These are phyloP conservation scores for Puccinia novopanici DNA, from an alignment of 1,284 basidiomycete species.

Conservation along the genomic window DNA sequence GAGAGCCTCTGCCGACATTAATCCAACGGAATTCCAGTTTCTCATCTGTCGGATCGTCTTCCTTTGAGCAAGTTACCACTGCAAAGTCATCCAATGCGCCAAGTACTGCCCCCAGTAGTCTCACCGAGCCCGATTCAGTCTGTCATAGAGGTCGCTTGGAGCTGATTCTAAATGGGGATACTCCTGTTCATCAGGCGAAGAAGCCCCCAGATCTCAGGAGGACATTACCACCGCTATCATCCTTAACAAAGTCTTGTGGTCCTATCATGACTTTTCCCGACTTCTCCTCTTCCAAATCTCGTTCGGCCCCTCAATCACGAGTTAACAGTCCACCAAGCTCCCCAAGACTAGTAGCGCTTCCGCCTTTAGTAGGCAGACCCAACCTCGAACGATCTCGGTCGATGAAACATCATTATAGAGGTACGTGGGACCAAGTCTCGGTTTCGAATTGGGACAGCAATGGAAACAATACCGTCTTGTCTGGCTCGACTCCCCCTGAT, in stretches of 20 bases:
- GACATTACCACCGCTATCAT: constrained; percentile 44
- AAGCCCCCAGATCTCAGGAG: neutral
- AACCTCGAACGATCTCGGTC: constrained; percentile 19
- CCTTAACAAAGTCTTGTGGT: constrained; percentile 13
- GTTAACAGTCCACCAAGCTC: constrained; percentile 48
- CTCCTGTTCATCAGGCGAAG: neutral
- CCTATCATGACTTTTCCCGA: constrained; percentile 35
- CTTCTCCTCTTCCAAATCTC: constrained; percentile 26
- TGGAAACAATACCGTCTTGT: neutral
- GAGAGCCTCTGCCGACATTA: neutral
- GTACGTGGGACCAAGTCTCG: neutral
- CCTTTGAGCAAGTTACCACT: neutral
- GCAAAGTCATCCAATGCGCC: neutral
- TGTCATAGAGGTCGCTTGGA: constrained; percentile 30
- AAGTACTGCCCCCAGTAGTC: constrained; percentile 25
- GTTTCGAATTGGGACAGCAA: neutral
- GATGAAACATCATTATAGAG: constrained; percentile 8
- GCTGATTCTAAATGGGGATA: constrained; percentile 43
- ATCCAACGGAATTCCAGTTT: constrained; percentile 21
- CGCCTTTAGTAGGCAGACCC: constrained; percentile 2
- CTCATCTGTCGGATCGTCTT: constrained; percentile 26
- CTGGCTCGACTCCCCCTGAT: neutral
- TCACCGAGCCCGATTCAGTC: constrained; percentile 5
- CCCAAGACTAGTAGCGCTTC: neutral
- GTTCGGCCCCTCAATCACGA: constrained; percentile 37